Evolutionary conservation across 148 eudicot genomes (phyloP).

Genomic region (Persicaria maculosa): DNA sequence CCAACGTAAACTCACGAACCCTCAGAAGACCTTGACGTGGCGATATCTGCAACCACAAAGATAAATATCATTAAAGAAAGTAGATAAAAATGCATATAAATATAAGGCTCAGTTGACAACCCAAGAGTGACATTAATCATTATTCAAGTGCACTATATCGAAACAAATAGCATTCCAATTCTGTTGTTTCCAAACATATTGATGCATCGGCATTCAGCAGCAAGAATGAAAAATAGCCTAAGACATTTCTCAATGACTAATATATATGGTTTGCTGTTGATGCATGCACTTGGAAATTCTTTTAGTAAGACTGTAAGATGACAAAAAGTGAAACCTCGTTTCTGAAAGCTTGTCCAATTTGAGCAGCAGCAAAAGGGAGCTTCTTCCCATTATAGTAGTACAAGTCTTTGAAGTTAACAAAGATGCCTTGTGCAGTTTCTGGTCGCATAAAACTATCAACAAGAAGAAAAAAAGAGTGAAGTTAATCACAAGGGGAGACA

Average conservation of each 20-base stretch:
- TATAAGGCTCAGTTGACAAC: not conserved
- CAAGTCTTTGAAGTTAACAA: constrained; percentile 93
- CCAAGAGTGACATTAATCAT: not conserved
- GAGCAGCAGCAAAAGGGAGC: constrained; percentile 98
- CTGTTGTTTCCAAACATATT: not conserved
- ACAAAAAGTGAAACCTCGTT: constrained; percentile 54
- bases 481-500: not conserved
- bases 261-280: not conserved
- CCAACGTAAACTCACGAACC: constrained; percentile 93
- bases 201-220: not conserved
- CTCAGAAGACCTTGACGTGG: constrained; percentile 95
- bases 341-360: constrained; percentile 93
- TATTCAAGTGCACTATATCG: not conserved
- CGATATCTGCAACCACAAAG: constrained; percentile 55
- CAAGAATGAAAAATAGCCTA: not conserved
- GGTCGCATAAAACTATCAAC: constrained; percentile 80
- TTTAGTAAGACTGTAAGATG: not conserved
- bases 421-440: constrained; percentile 95
- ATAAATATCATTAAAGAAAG: not conserved
- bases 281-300: not conserved
- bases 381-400: constrained; percentile 91
- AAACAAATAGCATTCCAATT: not conserved
- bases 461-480: not conserved
- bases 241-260: not conserved
- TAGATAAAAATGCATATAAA: not conserved